phyloP scores from a whole-genome alignment of 1,139 yeast species.

The Suhomyces bokatorum region DNA sequence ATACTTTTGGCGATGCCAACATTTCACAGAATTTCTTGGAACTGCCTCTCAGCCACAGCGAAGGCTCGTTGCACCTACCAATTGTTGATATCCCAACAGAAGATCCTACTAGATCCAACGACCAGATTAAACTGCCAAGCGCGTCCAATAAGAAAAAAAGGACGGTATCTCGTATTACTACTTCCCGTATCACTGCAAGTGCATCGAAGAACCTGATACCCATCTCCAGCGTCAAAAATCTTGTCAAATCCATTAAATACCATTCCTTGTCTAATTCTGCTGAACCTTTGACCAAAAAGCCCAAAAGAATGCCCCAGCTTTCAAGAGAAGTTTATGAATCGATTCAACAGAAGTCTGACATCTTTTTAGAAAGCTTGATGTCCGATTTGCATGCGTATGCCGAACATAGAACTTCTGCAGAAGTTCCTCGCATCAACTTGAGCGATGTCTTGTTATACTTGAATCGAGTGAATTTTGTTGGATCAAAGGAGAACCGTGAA shows the following conservation, averaged over 20 bases:
- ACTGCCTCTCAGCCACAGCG: slow-evolving; percentile 6
- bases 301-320: slow-evolving; percentile 5
- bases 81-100: neutral
- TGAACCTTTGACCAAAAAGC: slow-evolving; percentile 7
- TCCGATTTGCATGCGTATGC: slow-evolving; percentile 24
- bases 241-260: slow-evolving; percentile 14
- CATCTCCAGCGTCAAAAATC: slow-evolving; percentile 12
- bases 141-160: no score
- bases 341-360: slow-evolving; percentile 17
- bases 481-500: slow-evolving; percentile 18
- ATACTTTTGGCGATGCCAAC: slow-evolving; percentile 18
- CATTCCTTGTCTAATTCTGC: slow-evolving; percentile 3
- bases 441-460: slow-evolving; percentile 39
- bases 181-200: neutral
- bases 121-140: no score
- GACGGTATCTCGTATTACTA: neutral
- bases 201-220: slow-evolving; percentile 7
- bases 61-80: slow-evolving; percentile 1
- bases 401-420: slow-evolving; percentile 25
- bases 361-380: slow-evolving; percentile 19
- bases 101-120: neutral
- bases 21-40: slow-evolving; percentile 9
- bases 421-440: slow-evolving; percentile 28
- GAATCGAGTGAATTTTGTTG: slow-evolving; percentile 33
- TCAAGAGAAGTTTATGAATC: slow-evolving; percentile 11